Conservation (phyloP, 805 yeast species). For the Kazachstania bromeliacearum region DNA sequence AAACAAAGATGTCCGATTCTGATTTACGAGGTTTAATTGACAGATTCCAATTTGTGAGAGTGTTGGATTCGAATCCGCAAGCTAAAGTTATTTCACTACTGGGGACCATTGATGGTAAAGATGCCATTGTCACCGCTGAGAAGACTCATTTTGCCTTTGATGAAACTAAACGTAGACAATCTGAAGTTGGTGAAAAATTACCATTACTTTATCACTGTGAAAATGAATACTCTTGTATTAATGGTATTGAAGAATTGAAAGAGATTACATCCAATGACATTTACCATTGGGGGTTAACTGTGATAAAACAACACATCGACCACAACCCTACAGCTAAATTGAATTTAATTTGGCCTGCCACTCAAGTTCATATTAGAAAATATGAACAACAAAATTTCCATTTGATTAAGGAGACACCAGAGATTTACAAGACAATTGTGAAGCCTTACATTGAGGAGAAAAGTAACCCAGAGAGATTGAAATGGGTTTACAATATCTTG, state of each 20-base stretch:
- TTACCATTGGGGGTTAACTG: slow-evolving; percentile 68
- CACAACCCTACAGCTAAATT: slow-evolving; percentile 54
- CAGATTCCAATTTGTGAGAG: slow-evolving; percentile 37
- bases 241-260: slow-evolving; percentile 20
- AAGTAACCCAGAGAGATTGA: slow-evolving; percentile 60
- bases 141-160: slow-evolving; percentile 52
- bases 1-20: neutral
- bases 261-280: slow-evolving; percentile 68
- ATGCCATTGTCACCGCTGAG: slow-evolving; percentile 66
- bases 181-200: slow-evolving; percentile 3
- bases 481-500: slow-evolving; percentile 87
- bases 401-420: slow-evolving; percentile 72
- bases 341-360: slow-evolving; percentile 81
- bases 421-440: slow-evolving; percentile 50
- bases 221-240: slow-evolving; percentile 24
- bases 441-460: slow-evolving; percentile 69
- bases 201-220: slow-evolving; percentile 22
- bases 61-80: slow-evolving; percentile 53
- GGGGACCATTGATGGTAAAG: slow-evolving; percentile 51
- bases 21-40: slow-evolving; percentile 20
- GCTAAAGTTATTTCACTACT: slow-evolving; percentile 56
- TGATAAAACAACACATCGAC: slow-evolving; percentile 38
- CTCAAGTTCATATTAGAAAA: slow-evolving; percentile 73
- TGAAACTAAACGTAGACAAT: slow-evolving; percentile 12
- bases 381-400: slow-evolving; percentile 53